Conservation (phyloP, 2,329 filamentous ascomycete species). For the Sarocladium brachiariae region DNA sequence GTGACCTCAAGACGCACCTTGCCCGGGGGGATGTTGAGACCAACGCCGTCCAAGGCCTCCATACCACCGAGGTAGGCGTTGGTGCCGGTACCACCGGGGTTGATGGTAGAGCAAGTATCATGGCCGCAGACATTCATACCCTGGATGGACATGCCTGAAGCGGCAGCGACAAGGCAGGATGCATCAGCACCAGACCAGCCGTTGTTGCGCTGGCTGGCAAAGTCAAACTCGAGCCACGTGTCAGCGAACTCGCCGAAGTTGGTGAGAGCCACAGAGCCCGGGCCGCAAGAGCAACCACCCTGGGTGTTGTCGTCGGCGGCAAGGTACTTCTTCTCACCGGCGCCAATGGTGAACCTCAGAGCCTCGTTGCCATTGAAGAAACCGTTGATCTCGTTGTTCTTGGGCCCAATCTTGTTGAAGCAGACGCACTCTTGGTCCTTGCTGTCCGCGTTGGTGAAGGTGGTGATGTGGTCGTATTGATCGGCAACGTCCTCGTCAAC, state of each 20-base stretch:
- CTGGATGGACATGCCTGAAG: constrained; percentile 22
- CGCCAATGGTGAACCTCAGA: constrained; percentile 33
- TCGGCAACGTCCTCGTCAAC: constrained; percentile 27
- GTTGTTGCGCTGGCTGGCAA: constrained; percentile 36
- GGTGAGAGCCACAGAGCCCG: constrained; percentile 27
- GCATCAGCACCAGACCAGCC: constrained; percentile 45
- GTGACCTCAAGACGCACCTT: constrained; percentile 23
- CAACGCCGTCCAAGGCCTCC: constrained; percentile 31
- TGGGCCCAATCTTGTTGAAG: constrained; percentile 46
- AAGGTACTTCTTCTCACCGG: constrained; percentile 30
- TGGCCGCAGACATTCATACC: constrained; percentile 32
- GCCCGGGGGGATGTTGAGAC: constrained; percentile 30
- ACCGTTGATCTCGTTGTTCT: constrained; percentile 36
- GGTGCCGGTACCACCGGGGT: constrained; percentile 24
- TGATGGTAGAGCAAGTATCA: constrained; percentile 35
- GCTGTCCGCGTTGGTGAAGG: constrained; percentile 32
- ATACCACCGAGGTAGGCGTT: constrained; percentile 33
- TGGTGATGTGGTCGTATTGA: constrained; percentile 37
- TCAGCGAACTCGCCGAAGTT: constrained; percentile 32
- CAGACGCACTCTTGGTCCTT: constrained; percentile 32
- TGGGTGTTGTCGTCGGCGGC: constrained; percentile 41
- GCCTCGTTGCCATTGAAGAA: constrained; percentile 38
- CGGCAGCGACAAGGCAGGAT: constrained; percentile 39
- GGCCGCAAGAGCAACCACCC: constrained; percentile 39
- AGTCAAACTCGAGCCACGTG: constrained; percentile 46